Percentiles rank a stretch among this genome's conserved stretches.
phyloP scores from a whole-genome alignment of 1,284 basidiomycete species.

The Singerocomus rubriflavus region DNA sequence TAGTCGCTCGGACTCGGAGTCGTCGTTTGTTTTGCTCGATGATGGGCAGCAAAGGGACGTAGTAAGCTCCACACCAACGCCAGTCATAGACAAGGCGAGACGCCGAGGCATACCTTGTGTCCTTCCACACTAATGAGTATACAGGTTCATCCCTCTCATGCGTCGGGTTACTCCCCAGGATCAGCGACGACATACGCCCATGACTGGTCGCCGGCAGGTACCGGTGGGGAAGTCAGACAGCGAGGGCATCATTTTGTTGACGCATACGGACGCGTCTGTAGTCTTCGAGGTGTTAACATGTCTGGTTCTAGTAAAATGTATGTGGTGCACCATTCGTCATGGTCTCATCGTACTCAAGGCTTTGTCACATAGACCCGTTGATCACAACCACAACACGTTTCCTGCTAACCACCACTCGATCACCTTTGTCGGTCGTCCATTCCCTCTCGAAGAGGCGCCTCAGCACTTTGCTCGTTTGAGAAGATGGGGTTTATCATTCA shows the following conservation, averaged over 20 bases:
- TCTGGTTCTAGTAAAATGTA: constrained; percentile 82
- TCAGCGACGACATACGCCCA: constrained; percentile 58
- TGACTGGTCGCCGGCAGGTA: constrained; percentile 64
- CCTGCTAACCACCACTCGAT: constrained; percentile 59
- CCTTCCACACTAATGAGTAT: too few species aligned
- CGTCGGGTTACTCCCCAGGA: constrained; percentile 44
- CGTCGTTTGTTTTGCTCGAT: constrained; percentile 31
- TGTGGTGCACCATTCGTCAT: constrained; percentile 29
- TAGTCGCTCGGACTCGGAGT: constrained; percentile 24
- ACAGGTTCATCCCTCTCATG: constrained; percentile 43
- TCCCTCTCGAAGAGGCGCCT: constrained; percentile 79
- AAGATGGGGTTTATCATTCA: constrained; percentile 84
- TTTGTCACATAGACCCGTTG: constrained; percentile 47
- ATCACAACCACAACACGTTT: constrained; percentile 62
- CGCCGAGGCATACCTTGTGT: too few species aligned
- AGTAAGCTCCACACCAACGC: neutral
- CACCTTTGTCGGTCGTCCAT: constrained; percentile 81
- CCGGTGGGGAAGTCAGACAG: constrained; percentile 52
- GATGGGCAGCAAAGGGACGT: neutral
- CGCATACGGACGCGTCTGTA: constrained; percentile 70
- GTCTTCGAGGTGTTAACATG: constrained; percentile 78
- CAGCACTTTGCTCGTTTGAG: constrained; percentile 78
- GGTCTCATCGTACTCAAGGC: constrained; percentile 3
- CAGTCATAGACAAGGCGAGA: constrained; percentile 6
- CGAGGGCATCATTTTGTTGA: constrained; percentile 80